Conservation (phyloP, 495 filamentous ascomycete genomes). For the Rusavskia elegans region DNA sequence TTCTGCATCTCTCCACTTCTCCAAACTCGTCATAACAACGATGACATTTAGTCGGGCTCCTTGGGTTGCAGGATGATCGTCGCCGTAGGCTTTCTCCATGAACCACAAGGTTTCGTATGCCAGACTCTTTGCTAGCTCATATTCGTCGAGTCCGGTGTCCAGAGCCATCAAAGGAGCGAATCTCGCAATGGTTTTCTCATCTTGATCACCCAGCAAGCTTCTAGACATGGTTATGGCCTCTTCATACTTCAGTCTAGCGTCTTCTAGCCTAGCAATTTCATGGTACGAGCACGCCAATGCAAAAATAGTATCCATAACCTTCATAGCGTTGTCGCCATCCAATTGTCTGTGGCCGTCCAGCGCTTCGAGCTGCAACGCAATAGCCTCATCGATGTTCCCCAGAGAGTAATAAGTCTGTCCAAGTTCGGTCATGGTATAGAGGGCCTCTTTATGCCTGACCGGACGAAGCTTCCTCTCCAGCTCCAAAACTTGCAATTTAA, state of each 20-base stretch:
- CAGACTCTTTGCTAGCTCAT: neutral
- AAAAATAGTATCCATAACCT: neutral
- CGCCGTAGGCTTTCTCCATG: neutral
- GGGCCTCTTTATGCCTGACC: neutral
- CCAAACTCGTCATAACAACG: neutral
- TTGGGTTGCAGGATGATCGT: neutral
- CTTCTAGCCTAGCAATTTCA: neutral
- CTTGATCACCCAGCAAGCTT: neutral
- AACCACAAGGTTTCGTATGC: neutral
- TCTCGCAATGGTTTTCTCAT: neutral
- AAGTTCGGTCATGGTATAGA: neutral
- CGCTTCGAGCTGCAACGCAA: neutral
- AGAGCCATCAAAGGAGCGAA: neutral
- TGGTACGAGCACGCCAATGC: neutral
- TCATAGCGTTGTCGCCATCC: neutral
- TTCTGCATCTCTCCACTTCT: neutral
- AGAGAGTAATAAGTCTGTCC: neutral
- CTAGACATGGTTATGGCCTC: neutral
- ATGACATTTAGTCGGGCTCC: neutral
- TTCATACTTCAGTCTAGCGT: neutral
- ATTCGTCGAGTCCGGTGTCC: neutral
- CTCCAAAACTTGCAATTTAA: neutral
- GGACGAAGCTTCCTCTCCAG: neutral
- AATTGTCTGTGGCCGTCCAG: neutral
- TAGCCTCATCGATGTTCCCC: neutral